These are phyloP conservation scores for Mrakiaceae sp. DNA, from an alignment of 1,284 basidiomycete species.

Conservation along the genomic window DNA sequence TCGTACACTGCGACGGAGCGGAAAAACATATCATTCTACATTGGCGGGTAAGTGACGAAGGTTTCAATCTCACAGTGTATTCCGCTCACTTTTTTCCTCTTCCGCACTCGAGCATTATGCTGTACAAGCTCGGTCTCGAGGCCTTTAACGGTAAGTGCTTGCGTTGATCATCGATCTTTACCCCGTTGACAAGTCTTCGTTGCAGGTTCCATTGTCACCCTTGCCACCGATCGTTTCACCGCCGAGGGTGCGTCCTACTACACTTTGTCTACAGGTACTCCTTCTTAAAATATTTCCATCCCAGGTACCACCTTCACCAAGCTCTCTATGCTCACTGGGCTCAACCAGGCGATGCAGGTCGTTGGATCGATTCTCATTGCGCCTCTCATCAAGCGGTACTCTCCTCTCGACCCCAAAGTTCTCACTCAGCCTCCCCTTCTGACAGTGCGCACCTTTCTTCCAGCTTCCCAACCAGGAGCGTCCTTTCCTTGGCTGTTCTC, in stretches of 20 bases:
- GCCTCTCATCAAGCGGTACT: slow-evolving; percentile 27
- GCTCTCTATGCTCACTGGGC: slow-evolving; percentile 18
- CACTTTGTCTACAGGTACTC: too few species aligned
- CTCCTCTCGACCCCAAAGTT: too few species aligned
- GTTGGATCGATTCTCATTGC: slow-evolving; percentile 21
- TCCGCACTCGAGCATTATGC: slow-evolving; percentile 18
- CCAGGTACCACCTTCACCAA: slow-evolving; percentile 18
- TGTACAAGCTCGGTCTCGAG: slow-evolving; percentile 22
- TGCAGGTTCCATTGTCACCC: slow-evolving; percentile 19
- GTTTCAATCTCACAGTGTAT: too few species aligned
- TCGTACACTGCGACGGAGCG: too few species aligned
- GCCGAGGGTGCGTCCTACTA: not conserved
- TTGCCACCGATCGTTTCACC: slow-evolving; percentile 22
- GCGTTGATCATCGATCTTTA: not conserved
- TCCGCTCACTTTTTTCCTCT: too few species aligned
- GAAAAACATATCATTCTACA: too few species aligned
- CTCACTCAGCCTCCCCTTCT: too few species aligned
- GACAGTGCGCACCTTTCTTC: too few species aligned
- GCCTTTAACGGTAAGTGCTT: slow-evolving; percentile 15
- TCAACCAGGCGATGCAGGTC: slow-evolving; percentile 7
- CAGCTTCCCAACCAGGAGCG: slow-evolving; percentile 29
- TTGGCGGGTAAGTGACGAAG: too few species aligned
- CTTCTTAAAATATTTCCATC: too few species aligned
- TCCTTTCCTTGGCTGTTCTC: slow-evolving; percentile 29
- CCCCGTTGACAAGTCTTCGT: not conserved